phyloP scores from a whole-genome alignment of 2,329 filamentous ascomycete species.

The Penicillium sp. region DNA sequence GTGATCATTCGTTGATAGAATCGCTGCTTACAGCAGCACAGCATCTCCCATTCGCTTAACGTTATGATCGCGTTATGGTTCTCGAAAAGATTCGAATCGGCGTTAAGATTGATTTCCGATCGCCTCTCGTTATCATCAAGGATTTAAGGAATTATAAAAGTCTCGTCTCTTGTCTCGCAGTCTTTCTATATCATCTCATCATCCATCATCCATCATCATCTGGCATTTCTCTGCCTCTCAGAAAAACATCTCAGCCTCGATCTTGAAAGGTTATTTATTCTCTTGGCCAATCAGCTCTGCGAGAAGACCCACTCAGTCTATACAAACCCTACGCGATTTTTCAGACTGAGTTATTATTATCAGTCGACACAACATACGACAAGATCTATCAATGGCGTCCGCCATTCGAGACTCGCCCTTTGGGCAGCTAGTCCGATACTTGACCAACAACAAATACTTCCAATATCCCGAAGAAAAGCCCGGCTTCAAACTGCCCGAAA shows the following conservation, averaged over 20 bases:
- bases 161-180: background rate
- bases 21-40: background rate
- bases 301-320: background rate
- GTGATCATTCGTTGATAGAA: background rate
- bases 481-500: constrained; percentile 32
- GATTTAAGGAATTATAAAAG: background rate
- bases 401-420: constrained; percentile 49
- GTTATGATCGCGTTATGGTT: background rate
- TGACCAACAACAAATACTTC: constrained; percentile 47
- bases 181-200: background rate
- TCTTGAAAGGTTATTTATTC: background rate
- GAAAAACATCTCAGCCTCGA: background rate
- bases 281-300: background rate
- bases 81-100: background rate
- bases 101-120: background rate
- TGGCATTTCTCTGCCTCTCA: background rate
- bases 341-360: too few relatives aligned
- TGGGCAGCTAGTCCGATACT: constrained; percentile 49
- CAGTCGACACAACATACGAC: background rate
- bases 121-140: background rate
- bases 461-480: constrained; percentile 49
- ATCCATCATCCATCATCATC: background rate
- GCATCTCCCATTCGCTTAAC: background rate
- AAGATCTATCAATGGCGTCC: constrained; percentile 16
- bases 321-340: too few relatives aligned